These are phyloP conservation scores for Malassezia dermatis DNA, from an alignment of 1,284 basidiomycete species.

Conservation along the genomic window DNA sequence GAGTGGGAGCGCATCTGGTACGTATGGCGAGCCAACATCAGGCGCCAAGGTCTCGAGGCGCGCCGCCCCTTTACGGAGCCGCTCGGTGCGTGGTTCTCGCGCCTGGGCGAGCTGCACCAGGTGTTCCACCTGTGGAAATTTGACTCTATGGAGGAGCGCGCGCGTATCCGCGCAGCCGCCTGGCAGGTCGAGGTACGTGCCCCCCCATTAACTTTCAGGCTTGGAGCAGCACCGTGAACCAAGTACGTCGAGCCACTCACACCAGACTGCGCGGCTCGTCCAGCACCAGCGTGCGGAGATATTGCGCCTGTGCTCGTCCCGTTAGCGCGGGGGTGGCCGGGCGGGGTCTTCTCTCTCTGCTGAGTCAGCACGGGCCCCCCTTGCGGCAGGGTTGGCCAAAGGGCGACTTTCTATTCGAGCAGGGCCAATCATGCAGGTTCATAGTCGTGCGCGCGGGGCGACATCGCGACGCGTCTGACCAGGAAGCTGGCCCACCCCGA, in stretches of 20 bases:
- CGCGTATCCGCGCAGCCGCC: conserved; percentile 37
- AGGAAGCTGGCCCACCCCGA: neutral
- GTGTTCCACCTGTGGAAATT: conserved; percentile 46
- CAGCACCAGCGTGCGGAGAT: neutral
- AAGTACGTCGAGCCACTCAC: conserved; percentile 10
- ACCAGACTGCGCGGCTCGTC: neutral
- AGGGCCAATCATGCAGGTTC: neutral
- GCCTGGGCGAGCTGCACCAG: conserved; percentile 42
- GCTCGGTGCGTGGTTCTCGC: conserved; percentile 43
- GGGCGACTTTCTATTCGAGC: neutral
- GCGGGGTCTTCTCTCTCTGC: neutral
- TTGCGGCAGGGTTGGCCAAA: conserved; percentile 1
- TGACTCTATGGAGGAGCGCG: conserved; percentile 38
- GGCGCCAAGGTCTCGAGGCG: conserved; percentile 39
- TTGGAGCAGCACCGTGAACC: conserved; percentile 42
- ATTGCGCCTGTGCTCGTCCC: neutral
- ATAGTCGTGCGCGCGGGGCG: neutral
- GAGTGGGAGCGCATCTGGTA: conserved; percentile 45
- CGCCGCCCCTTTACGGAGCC: conserved; percentile 40
- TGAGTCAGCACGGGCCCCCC: conserved; percentile 1
- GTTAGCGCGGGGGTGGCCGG: neutral
- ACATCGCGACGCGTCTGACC: neutral
- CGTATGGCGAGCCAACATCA: neutral
- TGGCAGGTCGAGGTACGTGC: conserved; percentile 38
- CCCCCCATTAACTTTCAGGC: conserved; percentile 12